A percentile compares a stretch with the other conserved stretches of the same genome.
Evolutionary conservation across 345 rosid genomes (phyloP).

Genomic region (Microthlaspi erraticum): DNA sequence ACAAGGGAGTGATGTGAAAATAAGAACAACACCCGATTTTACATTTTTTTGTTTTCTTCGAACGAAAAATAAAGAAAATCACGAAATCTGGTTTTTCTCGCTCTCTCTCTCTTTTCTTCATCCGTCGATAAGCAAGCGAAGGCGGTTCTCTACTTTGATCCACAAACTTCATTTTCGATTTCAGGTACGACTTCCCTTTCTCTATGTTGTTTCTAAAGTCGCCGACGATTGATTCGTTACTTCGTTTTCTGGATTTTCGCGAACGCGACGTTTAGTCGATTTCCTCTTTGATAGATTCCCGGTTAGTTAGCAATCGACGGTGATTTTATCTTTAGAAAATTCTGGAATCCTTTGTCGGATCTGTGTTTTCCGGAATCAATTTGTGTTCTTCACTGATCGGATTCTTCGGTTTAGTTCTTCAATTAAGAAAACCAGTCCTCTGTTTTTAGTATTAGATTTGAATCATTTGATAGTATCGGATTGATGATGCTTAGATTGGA

Average conservation of each 20-base stretch:
- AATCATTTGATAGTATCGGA: neutral
- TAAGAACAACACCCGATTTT: neutral
- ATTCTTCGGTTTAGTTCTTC: neutral
- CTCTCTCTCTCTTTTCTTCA: constrained; percentile 7
- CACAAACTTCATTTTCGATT: constrained; percentile 29
- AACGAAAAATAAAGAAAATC: neutral
- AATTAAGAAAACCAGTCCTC: neutral
- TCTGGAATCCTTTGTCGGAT: constrained; percentile 9
- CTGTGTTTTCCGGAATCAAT: constrained; percentile 9
- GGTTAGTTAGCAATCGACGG: neutral
- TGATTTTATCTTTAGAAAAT: neutral
- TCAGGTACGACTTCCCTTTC: constrained; percentile 18
- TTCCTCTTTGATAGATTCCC: neutral
- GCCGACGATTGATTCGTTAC: neutral
- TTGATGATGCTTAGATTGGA: neutral
- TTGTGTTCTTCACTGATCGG: neutral
- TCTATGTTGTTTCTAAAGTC: neutral
- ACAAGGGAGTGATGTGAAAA: neutral
- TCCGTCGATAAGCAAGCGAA: constrained; percentile 11
- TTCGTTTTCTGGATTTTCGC: constrained; percentile 1
- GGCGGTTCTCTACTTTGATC: constrained; percentile 25
- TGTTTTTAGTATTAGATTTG: neutral
- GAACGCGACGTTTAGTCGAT: neutral
- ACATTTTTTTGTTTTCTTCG: no score
- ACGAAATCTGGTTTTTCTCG: constrained; percentile 15